Evolutionary conservation across 371 early-diverging fungal genomes (phyloP).

Genomic region (Rhizopus sp.): DNA sequence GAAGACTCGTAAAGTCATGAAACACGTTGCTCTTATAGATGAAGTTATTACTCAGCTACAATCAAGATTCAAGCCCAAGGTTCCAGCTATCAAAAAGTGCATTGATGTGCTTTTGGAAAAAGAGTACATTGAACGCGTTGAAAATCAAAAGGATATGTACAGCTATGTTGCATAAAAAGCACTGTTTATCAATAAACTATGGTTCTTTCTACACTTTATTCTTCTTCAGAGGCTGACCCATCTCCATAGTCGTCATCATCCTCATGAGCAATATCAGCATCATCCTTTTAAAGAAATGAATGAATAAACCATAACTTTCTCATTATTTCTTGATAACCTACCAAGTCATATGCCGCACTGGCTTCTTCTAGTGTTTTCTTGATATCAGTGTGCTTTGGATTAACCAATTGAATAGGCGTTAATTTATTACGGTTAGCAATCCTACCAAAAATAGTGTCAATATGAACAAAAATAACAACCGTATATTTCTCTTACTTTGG

Average conservation of each 20-base stretch:
- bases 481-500: conserved; percentile 29
- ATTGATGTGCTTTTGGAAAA: conserved; percentile 94
- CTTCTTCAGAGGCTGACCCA: conserved; percentile 22
- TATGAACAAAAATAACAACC: neutral
- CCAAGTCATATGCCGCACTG: conserved; percentile 30
- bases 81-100: conserved; percentile 93
- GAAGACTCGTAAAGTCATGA: conserved; percentile 95
- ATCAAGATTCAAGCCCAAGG: conserved; percentile 89
- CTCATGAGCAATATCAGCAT: conserved; percentile 26
- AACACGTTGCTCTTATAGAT: conserved; percentile 82
- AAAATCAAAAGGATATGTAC: conserved; percentile 84
- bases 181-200: too few species aligned
- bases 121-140: conserved; percentile 92
- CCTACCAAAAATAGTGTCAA: conserved; percentile 13
- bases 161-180: conserved; percentile 76
- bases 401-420: conserved; percentile 38
- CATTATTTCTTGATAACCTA: conserved; percentile 18
- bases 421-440: conserved; percentile 39
- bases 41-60: conserved; percentile 90
- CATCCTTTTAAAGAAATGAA: conserved; percentile 18
- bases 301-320: neutral
- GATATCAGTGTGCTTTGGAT: conserved; percentile 31
- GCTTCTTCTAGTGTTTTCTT: conserved; percentile 30
- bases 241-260: conserved; percentile 8
- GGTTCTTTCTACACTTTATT: conserved; percentile 5